Conservation (phyloP, 1,139 yeast genomes). For the Kodamaea fungicola region DNA sequence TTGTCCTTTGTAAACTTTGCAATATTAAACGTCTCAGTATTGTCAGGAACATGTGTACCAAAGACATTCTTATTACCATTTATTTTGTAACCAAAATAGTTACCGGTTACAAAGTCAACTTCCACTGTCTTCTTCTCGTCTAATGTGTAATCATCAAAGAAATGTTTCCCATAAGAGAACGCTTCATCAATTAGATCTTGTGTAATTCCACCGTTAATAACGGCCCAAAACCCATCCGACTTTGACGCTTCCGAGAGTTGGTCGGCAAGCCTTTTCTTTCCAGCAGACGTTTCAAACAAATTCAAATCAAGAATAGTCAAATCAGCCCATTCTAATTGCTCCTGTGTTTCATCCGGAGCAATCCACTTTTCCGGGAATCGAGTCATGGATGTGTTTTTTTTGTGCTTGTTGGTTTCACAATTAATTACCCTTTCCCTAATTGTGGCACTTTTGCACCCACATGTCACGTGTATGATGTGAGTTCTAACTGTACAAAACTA, state of each 20-base stretch:
- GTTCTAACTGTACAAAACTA: too few species aligned
- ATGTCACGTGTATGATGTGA: background rate
- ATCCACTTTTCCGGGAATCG: slow-evolving; percentile 17
- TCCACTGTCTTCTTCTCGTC: slow-evolving; percentile 24
- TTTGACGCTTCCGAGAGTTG: slow-evolving; percentile 24
- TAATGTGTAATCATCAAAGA: slow-evolving; percentile 23
- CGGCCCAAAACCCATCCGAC: slow-evolving; percentile 33
- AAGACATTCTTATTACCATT: slow-evolving; percentile 23
- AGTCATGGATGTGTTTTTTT: background rate
- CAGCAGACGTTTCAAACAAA: slow-evolving; percentile 24
- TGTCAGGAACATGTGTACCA: slow-evolving; percentile 27
- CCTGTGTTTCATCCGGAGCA: slow-evolving; percentile 23
- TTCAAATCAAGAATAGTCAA: slow-evolving; percentile 25
- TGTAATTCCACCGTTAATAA: slow-evolving; percentile 23
- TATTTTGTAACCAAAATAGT: slow-evolving; percentile 31
- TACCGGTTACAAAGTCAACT: slow-evolving; percentile 27
- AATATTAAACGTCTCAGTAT: slow-evolving; percentile 30
- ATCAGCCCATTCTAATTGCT: slow-evolving; percentile 31
- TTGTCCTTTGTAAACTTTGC: slow-evolving; percentile 30
- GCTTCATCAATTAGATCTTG: slow-evolving; percentile 24
- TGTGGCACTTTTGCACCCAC: slow-evolving; percentile 1
- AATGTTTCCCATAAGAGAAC: slow-evolving; percentile 27
- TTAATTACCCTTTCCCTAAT: background rate
- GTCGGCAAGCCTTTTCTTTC: slow-evolving; percentile 24
- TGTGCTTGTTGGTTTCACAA: background rate